These are phyloP conservation scores for Chalara sp. DNA, from an alignment of 2,329 filamentous ascomycete genomes.

Conservation along the genomic window DNA sequence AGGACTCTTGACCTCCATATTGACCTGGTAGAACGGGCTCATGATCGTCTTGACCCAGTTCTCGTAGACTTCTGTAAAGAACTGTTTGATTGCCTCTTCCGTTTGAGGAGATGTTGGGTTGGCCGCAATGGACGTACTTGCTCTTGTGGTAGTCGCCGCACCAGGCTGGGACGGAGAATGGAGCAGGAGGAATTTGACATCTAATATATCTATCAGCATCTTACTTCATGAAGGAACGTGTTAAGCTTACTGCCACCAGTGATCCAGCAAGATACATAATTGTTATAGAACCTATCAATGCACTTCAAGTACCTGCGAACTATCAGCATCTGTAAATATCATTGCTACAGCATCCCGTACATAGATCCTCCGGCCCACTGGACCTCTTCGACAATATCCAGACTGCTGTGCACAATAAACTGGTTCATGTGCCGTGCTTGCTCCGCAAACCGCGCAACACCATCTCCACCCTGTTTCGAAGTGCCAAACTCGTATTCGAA, in stretches of 20 bases:
- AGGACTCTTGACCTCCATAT: slow-evolving; percentile 79
- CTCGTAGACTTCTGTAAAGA: slow-evolving; percentile 94
- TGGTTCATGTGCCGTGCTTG: slow-evolving; percentile 92
- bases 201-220: slow-evolving; percentile 16
- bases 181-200: slow-evolving; percentile 89
- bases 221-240: neutral
- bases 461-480: slow-evolving; percentile 91
- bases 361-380: slow-evolving; percentile 87
- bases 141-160: slow-evolving; percentile 38
- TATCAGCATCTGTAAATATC: slow-evolving; percentile 3
- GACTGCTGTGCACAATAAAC: slow-evolving; percentile 88
- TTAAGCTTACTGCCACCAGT: slow-evolving; percentile 61
- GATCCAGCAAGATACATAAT: slow-evolving; percentile 90
- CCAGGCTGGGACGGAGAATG: slow-evolving; percentile 64
- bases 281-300: slow-evolving; percentile 94
- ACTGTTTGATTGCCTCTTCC: slow-evolving; percentile 91
- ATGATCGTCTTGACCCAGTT: slow-evolving; percentile 95
- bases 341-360: slow-evolving; percentile 39
- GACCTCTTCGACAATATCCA: slow-evolving; percentile 93
- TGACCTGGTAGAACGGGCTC: slow-evolving; percentile 89
- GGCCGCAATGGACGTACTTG: slow-evolving; percentile 65
- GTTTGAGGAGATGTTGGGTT: slow-evolving; percentile 87
- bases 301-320: slow-evolving; percentile 79
- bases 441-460: slow-evolving; percentile 79
- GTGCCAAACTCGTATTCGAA: slow-evolving; percentile 98